A percentile compares a stretch with the other conserved stretches of the same genome.
Evolutionary conservation across 768 basidiomycete genomes (phyloP).

Genomic region (Trametes cingulata): DNA sequence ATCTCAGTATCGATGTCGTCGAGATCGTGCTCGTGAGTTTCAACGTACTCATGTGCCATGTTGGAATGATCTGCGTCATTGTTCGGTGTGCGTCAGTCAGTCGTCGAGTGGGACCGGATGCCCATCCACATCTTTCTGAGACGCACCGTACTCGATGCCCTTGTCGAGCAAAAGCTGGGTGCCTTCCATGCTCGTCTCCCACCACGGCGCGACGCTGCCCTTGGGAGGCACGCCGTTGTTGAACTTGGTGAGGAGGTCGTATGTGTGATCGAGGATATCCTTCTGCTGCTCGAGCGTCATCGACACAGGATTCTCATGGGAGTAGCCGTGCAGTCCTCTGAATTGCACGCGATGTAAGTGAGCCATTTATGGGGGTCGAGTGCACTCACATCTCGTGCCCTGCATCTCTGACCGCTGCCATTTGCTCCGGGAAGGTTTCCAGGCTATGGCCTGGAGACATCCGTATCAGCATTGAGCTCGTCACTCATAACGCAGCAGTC

Average conservation of each 20-base stretch:
- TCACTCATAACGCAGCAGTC: not conserved
- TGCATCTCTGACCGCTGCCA: slow-evolving; percentile 68
- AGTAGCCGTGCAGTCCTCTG: slow-evolving; percentile 53
- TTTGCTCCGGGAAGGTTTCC: slow-evolving; percentile 72
- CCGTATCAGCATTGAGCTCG: too few species aligned
- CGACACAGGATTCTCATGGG: slow-evolving; percentile 68
- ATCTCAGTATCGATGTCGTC: not conserved
- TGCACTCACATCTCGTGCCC: slow-evolving; percentile 64
- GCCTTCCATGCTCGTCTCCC: slow-evolving; percentile 73
- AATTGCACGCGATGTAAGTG: not conserved
- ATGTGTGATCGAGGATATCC: slow-evolving; percentile 68
- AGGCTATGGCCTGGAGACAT: slow-evolving; percentile 60
- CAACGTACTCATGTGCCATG: slow-evolving; percentile 51
- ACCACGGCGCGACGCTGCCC: slow-evolving; percentile 76
- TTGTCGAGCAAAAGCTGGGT: slow-evolving; percentile 64
- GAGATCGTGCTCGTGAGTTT: too few species aligned
- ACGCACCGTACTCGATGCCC: slow-evolving; percentile 71
- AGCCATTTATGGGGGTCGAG: too few species aligned
- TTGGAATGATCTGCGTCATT: slow-evolving; percentile 59
- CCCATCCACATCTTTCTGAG: too few species aligned
- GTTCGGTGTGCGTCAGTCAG: too few species aligned
- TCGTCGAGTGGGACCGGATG: too few species aligned
- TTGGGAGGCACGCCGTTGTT: slow-evolving; percentile 59
- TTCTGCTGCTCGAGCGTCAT: slow-evolving; percentile 68
- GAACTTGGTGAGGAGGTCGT: slow-evolving; percentile 64